These are phyloP conservation scores for Cordia subcordata DNA, from an alignment of 257 asterid genomes.

Conservation along the genomic window DNA sequence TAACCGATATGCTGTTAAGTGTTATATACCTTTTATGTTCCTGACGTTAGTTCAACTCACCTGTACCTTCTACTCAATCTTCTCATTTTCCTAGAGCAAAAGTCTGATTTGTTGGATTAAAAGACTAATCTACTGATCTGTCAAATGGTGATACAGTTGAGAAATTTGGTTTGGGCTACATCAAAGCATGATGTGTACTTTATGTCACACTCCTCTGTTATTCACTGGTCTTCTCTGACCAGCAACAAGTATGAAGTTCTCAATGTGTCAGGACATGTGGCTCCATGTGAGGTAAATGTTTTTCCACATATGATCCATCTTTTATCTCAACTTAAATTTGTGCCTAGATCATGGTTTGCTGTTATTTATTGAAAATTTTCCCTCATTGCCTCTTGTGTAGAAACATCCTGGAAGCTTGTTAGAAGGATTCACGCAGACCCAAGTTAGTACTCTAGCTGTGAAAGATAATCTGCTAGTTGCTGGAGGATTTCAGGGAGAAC, in stretches of 20 bases:
- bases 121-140: neutral
- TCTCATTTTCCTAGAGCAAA: no score
- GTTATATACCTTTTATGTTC: no score
- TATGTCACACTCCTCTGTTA: slow-evolving; percentile 60
- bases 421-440: slow-evolving; percentile 81
- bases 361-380: neutral
- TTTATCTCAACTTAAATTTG: neutral
- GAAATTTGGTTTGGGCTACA: slow-evolving; percentile 79
- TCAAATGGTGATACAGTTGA: slow-evolving; percentile 40
- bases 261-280: slow-evolving; percentile 62
- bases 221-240: slow-evolving; percentile 67
- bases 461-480: slow-evolving; percentile 70
- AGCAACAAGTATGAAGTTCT: slow-evolving; percentile 55
- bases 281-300: slow-evolving; percentile 56
- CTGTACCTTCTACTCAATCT: no score
- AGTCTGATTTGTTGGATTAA: no score
- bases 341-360: neutral
- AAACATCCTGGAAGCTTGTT: slow-evolving; percentile 72
- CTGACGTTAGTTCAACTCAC: no score
- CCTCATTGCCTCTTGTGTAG: slow-evolving; percentile 26
- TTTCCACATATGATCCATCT: neutral
- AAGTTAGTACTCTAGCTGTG: slow-evolving; percentile 76
- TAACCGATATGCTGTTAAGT: no score
- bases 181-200: slow-evolving; percentile 76
- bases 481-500: slow-evolving; percentile 88